A percentile compares a stretch with the other conserved stretches of the same genome.
Evolutionary conservation across 2,329 filamentous ascomycete species (phyloP).

Genomic region (Zopfia rhizophila): DNA sequence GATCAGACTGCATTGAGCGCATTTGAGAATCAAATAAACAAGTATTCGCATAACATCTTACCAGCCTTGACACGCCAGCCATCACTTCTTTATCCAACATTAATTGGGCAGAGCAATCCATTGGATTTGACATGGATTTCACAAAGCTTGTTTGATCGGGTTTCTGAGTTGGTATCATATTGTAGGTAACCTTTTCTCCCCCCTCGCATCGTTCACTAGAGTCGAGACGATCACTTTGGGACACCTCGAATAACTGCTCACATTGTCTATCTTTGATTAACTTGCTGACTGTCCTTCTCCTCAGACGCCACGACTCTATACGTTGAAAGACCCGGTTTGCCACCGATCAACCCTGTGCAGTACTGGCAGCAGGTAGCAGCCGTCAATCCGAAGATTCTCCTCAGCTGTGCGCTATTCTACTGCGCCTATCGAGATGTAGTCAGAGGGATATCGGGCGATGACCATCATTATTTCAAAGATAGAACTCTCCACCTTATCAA

Average conservation of each 20-base stretch:
- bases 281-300: not conserved
- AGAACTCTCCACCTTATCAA: slow-evolving; percentile 25
- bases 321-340: slow-evolving; percentile 11
- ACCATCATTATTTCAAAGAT: slow-evolving; percentile 25
- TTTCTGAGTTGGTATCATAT: slow-evolving; percentile 17
- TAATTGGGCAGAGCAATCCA: slow-evolving; percentile 1
- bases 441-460: slow-evolving; percentile 9
- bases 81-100: slow-evolving; percentile 1
- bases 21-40: no score
- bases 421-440: slow-evolving; percentile 21
- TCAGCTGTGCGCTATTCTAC: slow-evolving; percentile 23
- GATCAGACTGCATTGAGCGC: no score
- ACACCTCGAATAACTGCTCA: no score
- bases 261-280: not conserved
- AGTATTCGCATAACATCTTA: no score
- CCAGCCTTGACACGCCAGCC: slow-evolving; percentile 6
- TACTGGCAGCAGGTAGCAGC: slow-evolving; percentile 21
- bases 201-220: not conserved
- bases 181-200: slow-evolving; percentile 15
- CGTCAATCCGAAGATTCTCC: slow-evolving; percentile 19
- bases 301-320: slow-evolving; percentile 14
- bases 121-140: slow-evolving; percentile 20
- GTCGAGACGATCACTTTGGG: no score
- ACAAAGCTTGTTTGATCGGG: slow-evolving; percentile 16
- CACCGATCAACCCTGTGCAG: slow-evolving; percentile 11